Evolutionary conservation across 176 grass and related monocot genomes (phyloP).

Genomic region (Otatea glauca): DNA sequence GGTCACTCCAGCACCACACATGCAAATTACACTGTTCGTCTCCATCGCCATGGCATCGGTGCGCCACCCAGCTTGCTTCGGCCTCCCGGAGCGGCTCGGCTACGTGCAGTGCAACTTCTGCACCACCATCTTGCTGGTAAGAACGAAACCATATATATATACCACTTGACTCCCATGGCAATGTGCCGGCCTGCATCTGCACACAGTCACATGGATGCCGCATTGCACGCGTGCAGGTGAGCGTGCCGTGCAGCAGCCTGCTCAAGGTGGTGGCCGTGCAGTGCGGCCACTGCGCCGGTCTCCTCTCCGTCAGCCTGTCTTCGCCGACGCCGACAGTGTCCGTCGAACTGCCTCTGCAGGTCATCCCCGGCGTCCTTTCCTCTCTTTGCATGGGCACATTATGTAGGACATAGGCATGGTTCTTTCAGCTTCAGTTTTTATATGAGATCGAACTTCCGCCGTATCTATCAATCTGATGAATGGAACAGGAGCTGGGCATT

Average conservation of each 20-base stretch:
- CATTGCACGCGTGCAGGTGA: constrained; percentile 47
- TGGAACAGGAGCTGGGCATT: constrained; percentile 47
- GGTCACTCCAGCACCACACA: too few species aligned
- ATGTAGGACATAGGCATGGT: background rate
- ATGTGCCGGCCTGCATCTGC: background rate
- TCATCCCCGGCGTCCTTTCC: background rate
- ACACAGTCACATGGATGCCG: background rate
- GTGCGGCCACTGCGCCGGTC: constrained; percentile 62
- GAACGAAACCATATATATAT: background rate
- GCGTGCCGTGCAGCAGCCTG: constrained; percentile 56
- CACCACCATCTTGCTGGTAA: constrained; percentile 62
- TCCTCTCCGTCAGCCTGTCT: constrained; percentile 61
- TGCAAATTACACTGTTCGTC: too few species aligned
- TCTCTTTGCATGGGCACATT: background rate
- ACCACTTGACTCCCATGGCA: background rate
- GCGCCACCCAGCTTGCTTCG: constrained; percentile 28
- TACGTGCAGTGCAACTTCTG: constrained; percentile 72
- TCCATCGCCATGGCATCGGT: background rate
- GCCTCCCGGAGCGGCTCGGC: constrained; percentile 64
- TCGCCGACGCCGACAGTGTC: background rate
- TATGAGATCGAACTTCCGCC: background rate
- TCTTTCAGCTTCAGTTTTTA: background rate
- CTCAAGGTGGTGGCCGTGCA: constrained; percentile 66
- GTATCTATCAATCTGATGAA: background rate
- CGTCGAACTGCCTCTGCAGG: constrained; percentile 54